Conservation (phyloP, 768 basidiomycete species). For the Tephrocybe sp. region DNA sequence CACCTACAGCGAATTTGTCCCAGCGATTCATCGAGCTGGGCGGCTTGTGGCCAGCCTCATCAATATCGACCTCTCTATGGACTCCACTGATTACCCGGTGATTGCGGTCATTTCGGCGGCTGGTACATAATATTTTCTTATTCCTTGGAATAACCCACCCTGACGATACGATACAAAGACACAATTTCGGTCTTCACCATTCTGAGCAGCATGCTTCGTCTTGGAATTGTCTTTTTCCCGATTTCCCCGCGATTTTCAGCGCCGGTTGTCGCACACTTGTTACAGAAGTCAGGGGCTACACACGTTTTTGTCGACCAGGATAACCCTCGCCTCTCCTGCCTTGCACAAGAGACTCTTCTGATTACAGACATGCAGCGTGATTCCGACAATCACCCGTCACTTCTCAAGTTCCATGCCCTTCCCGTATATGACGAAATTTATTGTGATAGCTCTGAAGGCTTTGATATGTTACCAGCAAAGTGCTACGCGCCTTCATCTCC, state of each 20-base stretch:
- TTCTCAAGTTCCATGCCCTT: neutral
- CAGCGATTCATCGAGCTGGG: neutral
- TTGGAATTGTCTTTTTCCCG: neutral
- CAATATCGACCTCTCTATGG: neutral
- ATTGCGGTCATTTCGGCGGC: neutral
- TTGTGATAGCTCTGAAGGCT: neutral
- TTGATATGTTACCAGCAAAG: neutral
- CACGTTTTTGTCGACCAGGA: neutral
- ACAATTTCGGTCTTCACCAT: neutral
- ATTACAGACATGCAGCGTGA: too few species aligned
- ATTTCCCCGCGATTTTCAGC: constrained; percentile 6
- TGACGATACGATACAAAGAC: neutral
- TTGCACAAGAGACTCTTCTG: neutral
- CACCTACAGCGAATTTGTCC: neutral
- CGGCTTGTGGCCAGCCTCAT: neutral
- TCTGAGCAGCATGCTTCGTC: neutral
- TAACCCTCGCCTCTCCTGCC: neutral
- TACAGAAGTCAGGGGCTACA: neutral
- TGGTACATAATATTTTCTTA: too few species aligned
- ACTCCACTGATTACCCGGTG: neutral
- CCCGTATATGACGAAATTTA: constrained; percentile 1
- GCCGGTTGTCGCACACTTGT: constrained; percentile 1
- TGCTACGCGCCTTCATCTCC: neutral
- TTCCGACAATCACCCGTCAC: too few species aligned
- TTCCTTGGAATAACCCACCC: too few species aligned